Percentiles rank a stretch among this genome's conserved stretches.
These are phyloP conservation scores for Colletotrichum paranaense DNA, from an alignment of 2,329 filamentous ascomycete species.

Conservation along the genomic window DNA sequence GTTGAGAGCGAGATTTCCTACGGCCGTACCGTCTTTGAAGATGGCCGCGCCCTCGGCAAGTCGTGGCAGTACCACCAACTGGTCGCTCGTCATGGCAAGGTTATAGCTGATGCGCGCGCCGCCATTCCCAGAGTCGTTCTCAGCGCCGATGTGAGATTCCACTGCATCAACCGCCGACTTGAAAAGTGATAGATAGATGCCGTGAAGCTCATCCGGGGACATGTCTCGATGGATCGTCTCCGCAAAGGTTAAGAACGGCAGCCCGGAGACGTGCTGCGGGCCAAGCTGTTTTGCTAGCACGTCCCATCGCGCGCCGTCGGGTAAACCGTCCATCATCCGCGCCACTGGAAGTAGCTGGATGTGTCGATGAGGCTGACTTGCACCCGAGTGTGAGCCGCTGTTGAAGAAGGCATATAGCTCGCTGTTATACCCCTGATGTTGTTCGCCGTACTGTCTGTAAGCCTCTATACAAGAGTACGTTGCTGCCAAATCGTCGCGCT, in stretches of 20 bases:
- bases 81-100: slow-evolving; percentile 66
- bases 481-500: slow-evolving; percentile 68
- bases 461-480: slow-evolving; percentile 71
- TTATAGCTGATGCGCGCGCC: slow-evolving; percentile 72
- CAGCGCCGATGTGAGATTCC: slow-evolving; percentile 28
- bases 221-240: slow-evolving; percentile 49
- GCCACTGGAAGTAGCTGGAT: slow-evolving; percentile 77
- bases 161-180: slow-evolving; percentile 54
- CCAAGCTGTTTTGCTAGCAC: slow-evolving; percentile 58
- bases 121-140: slow-evolving; percentile 43
- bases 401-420: slow-evolving; percentile 78
- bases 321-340: slow-evolving; percentile 68
- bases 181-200: slow-evolving; percentile 61
- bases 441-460: slow-evolving; percentile 52
- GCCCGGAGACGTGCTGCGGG: slow-evolving; percentile 1
- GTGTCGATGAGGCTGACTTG: slow-evolving; percentile 78
- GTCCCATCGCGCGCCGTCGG: slow-evolving; percentile 53
- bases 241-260: slow-evolving; percentile 60
- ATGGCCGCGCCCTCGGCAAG: slow-evolving; percentile 59
- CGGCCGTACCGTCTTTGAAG: slow-evolving; percentile 42
- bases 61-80: slow-evolving; percentile 67
- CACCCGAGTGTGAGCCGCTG: slow-evolving; percentile 74
- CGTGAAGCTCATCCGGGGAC: slow-evolving; percentile 50
- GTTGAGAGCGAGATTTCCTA: slow-evolving; percentile 64
- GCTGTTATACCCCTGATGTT: slow-evolving; percentile 34